phyloP scores from a whole-genome alignment of 768 basidiomycete species.

The Termitomyces sp. region DNA sequence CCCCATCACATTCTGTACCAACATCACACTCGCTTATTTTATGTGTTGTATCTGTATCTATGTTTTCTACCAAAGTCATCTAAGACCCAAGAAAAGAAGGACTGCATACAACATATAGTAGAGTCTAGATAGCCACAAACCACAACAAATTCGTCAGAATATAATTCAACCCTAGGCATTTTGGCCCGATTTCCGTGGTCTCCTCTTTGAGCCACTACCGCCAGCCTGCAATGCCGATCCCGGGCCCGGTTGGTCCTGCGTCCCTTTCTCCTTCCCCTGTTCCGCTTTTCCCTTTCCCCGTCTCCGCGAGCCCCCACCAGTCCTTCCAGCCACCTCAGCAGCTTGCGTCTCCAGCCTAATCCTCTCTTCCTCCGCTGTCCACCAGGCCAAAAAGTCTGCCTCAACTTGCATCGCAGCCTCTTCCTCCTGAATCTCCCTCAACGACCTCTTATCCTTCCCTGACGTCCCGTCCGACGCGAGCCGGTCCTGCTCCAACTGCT shows the following conservation, averaged over 20 bases:
- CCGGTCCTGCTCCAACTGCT: slow-evolving; percentile 66
- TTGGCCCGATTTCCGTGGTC: slow-evolving; percentile 1
- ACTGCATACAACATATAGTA: background rate
- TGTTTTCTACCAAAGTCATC: background rate
- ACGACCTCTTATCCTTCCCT: slow-evolving; percentile 51
- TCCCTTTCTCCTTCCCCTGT: background rate
- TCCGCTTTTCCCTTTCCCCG: slow-evolving; percentile 2
- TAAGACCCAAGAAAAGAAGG: background rate
- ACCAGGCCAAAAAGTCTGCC: slow-evolving; percentile 84
- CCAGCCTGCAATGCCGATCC: background rate
- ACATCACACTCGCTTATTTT: background rate
- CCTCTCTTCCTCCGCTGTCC: slow-evolving; percentile 77
- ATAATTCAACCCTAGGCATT: background rate
- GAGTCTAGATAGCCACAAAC: background rate
- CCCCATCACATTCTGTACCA: background rate
- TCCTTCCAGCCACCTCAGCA: background rate
- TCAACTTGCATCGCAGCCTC: slow-evolving; percentile 64
- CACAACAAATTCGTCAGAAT: no score
- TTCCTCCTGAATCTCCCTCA: slow-evolving; percentile 84
- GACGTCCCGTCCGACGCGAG: slow-evolving; percentile 19
- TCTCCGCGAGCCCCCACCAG: background rate
- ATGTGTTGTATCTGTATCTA: background rate
- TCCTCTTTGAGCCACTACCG: background rate
- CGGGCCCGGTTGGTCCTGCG: background rate
- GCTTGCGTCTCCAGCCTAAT: slow-evolving; percentile 38